These are phyloP conservation scores for Dendrothele bispora DNA, from an alignment of 768 basidiomycete genomes.

Conservation along the genomic window DNA sequence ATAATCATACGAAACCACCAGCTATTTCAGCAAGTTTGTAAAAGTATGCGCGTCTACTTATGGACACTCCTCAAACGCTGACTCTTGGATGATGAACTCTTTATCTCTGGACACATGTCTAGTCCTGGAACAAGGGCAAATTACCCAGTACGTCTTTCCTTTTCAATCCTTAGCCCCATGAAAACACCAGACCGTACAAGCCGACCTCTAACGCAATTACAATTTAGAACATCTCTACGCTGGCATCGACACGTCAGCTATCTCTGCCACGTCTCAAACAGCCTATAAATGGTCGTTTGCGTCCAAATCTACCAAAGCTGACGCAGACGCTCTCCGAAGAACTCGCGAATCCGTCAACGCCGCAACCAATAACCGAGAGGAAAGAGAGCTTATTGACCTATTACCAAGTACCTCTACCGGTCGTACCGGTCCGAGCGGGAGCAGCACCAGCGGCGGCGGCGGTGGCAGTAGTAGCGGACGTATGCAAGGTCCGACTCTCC, in stretches of 20 bases:
- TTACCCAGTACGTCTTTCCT: conserved; percentile 51
- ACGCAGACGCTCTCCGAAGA: conserved; percentile 55
- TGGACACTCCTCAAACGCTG: background rate
- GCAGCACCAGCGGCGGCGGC: conserved; percentile 31
- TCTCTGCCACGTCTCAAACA: conserved; percentile 68
- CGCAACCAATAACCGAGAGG: conserved; percentile 40
- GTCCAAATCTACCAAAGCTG: conserved; percentile 58
- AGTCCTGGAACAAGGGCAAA: conserved; percentile 84
- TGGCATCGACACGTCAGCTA: conserved; percentile 54
- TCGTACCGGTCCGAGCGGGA: conserved; percentile 19
- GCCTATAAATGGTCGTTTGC: conserved; percentile 89
- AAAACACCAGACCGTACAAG: too few species aligned
- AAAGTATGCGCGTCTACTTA: conserved; percentile 46
- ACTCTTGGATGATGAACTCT: conserved; percentile 1
- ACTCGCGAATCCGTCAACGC: conserved; percentile 60
- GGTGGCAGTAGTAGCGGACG: conserved; percentile 23
- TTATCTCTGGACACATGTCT: too few species aligned
- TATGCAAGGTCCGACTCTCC: conserved; percentile 66
- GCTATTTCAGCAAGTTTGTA: conserved; percentile 93
- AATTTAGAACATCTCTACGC: conserved; percentile 54
- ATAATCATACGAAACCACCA: conserved; percentile 35
- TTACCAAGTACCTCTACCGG: too few species aligned
- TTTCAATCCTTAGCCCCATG: background rate
- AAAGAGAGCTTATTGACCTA: too few species aligned
- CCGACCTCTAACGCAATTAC: too few species aligned